phyloP scores from a whole-genome alignment of 495 filamentous ascomycete species.

The Aspergillus taichungensis region DNA sequence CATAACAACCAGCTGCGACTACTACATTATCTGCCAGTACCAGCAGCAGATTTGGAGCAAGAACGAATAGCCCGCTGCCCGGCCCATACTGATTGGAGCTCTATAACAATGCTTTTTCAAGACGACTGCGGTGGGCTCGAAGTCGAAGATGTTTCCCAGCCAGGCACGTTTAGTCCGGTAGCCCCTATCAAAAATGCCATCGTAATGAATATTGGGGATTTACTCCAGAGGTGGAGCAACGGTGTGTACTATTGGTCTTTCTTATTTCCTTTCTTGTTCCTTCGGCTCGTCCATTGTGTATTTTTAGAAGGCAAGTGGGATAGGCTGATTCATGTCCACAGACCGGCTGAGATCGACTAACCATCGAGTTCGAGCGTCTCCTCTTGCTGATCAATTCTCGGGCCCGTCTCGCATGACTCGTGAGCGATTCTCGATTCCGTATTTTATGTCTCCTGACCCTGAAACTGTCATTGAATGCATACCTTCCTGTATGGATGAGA shows the following conservation, averaged over 20 bases:
- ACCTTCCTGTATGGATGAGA: conserved; percentile 35
- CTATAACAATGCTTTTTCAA: conserved; percentile 43
- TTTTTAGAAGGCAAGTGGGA: too few species aligned
- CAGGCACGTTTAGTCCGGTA: conserved; percentile 45
- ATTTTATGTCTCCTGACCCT: conserved; percentile 49
- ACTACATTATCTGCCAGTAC: conserved; percentile 56
- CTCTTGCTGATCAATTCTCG: conserved; percentile 23
- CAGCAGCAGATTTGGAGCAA: conserved; percentile 35
- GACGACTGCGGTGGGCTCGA: conserved; percentile 45
- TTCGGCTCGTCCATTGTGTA: too few species aligned
- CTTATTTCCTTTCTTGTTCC: too few species aligned
- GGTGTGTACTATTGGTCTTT: conserved; percentile 35
- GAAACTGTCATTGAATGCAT: conserved; percentile 48
- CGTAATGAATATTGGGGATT: conserved; percentile 52
- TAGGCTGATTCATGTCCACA: conserved; percentile 6
- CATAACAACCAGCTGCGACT: conserved; percentile 55
- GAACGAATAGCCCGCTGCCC: conserved; percentile 43
- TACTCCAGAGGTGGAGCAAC: conserved; percentile 55
- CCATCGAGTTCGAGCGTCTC: conserved; percentile 44
- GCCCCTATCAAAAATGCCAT: conserved; percentile 41
- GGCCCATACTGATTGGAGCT: conserved; percentile 45
- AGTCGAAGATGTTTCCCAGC: conserved; percentile 45
- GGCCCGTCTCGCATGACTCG: conserved; percentile 38
- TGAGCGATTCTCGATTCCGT: conserved; percentile 53
- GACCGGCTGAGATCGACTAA: conserved; percentile 48